Percentiles rank a stretch among this genome's conserved stretches.
These are phyloP conservation scores for Trichoderma asperellum DNA, from an alignment of 2,329 filamentous ascomycete species.

Conservation along the genomic window DNA sequence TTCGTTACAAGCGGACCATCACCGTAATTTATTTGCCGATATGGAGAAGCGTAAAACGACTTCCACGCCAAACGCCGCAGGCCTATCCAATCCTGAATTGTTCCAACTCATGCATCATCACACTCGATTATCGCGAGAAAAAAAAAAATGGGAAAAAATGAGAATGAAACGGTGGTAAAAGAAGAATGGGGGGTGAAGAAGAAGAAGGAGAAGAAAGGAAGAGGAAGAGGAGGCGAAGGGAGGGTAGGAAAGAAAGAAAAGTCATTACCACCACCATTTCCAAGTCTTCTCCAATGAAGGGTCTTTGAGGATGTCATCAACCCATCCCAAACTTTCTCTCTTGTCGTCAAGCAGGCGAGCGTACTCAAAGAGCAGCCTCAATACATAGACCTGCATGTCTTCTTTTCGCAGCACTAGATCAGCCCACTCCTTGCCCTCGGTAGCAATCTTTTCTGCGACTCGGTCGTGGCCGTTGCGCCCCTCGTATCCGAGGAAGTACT, in stretches of 20 bases:
- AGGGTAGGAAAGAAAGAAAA: background rate
- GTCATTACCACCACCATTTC: slow-evolving; percentile 34
- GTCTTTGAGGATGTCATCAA: slow-evolving; percentile 51
- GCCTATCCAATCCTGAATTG: slow-evolving; percentile 29
- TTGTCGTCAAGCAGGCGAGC: slow-evolving; percentile 58
- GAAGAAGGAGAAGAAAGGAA: background rate
- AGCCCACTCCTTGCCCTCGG: slow-evolving; percentile 69
- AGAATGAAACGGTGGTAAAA: background rate
- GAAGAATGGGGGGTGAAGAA: slow-evolving; percentile 18
- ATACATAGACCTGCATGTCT: slow-evolving; percentile 74
- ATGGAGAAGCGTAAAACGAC: slow-evolving; percentile 27
- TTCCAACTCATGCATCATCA: slow-evolving; percentile 26
- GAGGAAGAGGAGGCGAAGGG: slow-evolving; percentile 12
- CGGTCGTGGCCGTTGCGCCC: slow-evolving; percentile 55
- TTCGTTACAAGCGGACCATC: slow-evolving; percentile 25
- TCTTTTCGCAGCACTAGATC: slow-evolving; percentile 68
- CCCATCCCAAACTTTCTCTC: slow-evolving; percentile 59
- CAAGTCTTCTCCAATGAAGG: slow-evolving; percentile 41
- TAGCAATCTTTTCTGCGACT: slow-evolving; percentile 66
- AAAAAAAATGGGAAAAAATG: slow-evolving; percentile 6
- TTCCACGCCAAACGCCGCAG: slow-evolving; percentile 30
- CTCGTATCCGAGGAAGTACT: slow-evolving; percentile 70
- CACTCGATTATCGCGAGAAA: slow-evolving; percentile 25
- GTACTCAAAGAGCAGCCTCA: slow-evolving; percentile 67
- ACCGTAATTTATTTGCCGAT: slow-evolving; percentile 26